Base-by-base conservation (phyloP, 2,329 filamentous ascomycete species). In the Scedosporium aurantiacum region DNA sequence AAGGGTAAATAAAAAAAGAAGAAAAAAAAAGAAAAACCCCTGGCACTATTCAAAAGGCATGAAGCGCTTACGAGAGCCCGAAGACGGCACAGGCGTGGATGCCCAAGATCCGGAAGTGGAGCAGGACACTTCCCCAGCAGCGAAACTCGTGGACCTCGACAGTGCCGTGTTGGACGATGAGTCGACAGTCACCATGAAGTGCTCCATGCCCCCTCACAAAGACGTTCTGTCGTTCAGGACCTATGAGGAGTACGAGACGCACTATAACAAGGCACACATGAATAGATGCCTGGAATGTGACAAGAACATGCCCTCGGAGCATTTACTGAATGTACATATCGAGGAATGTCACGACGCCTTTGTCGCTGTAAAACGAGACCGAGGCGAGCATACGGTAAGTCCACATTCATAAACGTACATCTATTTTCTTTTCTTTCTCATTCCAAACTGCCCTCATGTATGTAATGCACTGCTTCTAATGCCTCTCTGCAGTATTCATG, bases 331-430 rank as follows among this genome's bases (percentile, higher is more conserved):
- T 62, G 74, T 97, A 55, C 94, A 99, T 70, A 92, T 96, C 65
- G 86, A 92, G 66, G 94, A 97, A 73, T 90, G 87, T 66, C 94
- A 97, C 73, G 91, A 99, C 74, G 84, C 91, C 6, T 81, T 97
- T 63, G 79, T 83, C 45, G 85, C 84, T 58, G 82, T 90, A 10
- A 84, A 80, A 69, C 83, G 86, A 66, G 91, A 91, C 60, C 83
- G 85, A 67, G 94, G 92, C 52, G 91, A 96, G 70, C 92, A 91
- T 69, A 97, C 89, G 41, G 90, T 93, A 76, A 72, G 84, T 77
- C 27, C 25, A 43, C 21, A 21, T 37, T 50, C 18, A 23, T 57
- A 21, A 14, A n/a, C 23, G 18, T 18, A 6, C 16, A 8, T 3
- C 55, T 47, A 45, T 18, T 43, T 7, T 21, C 14, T 45, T 12